Evolutionary conservation across 345 rosid species (phyloP).

Genomic region (Citrus mangshanensis): DNA sequence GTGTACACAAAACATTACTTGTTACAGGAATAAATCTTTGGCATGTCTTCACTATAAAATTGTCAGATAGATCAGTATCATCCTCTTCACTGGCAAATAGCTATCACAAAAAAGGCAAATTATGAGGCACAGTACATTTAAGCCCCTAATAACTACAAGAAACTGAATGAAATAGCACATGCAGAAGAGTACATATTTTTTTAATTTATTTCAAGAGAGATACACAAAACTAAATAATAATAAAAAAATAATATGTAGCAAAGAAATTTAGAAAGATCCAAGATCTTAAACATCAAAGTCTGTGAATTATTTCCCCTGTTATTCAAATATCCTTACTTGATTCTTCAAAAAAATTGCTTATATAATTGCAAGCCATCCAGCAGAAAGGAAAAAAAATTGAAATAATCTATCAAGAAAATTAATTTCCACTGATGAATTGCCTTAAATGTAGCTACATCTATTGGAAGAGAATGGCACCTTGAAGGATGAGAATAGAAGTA

Average conservation of each 20-base stretch:
- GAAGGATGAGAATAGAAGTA: conserved; percentile 80
- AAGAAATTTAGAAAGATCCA: neutral
- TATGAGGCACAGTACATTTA: neutral
- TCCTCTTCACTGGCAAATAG: conserved; percentile 80
- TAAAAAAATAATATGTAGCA: neutral
- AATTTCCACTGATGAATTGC: neutral
- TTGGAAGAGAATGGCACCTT: conserved; percentile 51
- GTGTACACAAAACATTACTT: conserved; percentile 40
- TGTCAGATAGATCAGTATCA: conserved; percentile 73
- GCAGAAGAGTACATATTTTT: neutral
- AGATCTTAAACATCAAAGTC: neutral
- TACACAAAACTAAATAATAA: neutral
- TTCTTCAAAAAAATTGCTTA: neutral
- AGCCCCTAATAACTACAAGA: conserved; percentile 4
- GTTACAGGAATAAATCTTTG: conserved; percentile 90
- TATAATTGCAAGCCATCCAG: neutral
- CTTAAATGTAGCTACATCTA: conserved; percentile 2
- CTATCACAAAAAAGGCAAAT: conserved; percentile 31
- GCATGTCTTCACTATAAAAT: conserved; percentile 90
- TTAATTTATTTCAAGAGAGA: neutral
- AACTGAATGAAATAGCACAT: neutral
- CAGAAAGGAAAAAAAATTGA: neutral
- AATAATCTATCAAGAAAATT: neutral
- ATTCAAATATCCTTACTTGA: neutral
- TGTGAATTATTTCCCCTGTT: neutral